Conservation (phyloP, 805 yeast species). For the Zygosaccharomyces bailii region DNA sequence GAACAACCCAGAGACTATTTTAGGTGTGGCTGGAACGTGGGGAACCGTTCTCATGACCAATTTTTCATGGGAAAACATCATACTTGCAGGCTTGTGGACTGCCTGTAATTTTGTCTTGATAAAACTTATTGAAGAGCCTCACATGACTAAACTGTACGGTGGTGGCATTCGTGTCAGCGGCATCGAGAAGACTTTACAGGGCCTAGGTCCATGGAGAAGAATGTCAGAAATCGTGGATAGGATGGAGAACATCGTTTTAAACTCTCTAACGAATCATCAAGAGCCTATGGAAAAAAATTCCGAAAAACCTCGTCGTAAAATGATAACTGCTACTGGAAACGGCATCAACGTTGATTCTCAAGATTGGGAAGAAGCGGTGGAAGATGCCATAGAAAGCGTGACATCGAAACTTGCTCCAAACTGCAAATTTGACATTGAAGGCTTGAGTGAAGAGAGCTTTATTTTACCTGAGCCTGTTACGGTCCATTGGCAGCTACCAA, state of each 20-base stretch:
- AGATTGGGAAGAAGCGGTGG: slow-evolving; percentile 24
- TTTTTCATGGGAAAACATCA: slow-evolving; percentile 46
- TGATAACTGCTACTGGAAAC: not conserved
- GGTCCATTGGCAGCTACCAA: slow-evolving; percentile 54
- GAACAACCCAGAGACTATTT: slow-evolving; percentile 76
- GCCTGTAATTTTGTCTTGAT: slow-evolving; percentile 61
- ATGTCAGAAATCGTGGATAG: slow-evolving; percentile 41
- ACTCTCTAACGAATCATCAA: slow-evolving; percentile 38
- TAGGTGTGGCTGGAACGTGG: slow-evolving; percentile 79
- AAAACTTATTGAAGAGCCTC: slow-evolving; percentile 71
- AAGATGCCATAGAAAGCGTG: slow-evolving; percentile 20
- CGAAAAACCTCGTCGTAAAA: slow-evolving; percentile 5
- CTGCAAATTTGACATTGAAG: slow-evolving; percentile 31
- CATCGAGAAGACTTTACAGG: slow-evolving; percentile 42
- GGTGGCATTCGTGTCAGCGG: slow-evolving; percentile 55
- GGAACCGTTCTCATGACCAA: slow-evolving; percentile 60
- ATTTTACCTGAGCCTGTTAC: slow-evolving; percentile 42
- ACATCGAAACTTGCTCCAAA: slow-evolving; percentile 25
- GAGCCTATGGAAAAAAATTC: slow-evolving; percentile 40
- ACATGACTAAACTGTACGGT: slow-evolving; percentile 74
- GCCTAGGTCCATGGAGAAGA: slow-evolving; percentile 36
- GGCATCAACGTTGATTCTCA: slow-evolving; percentile 4
- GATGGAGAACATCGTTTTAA: slow-evolving; percentile 35
- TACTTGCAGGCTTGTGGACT: slow-evolving; percentile 63
- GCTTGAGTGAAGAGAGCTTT: slow-evolving; percentile 35